A percentile compares a stretch with the other conserved stretches of the same genome.
Evolutionary conservation across 2,329 filamentous ascomycete genomes (phyloP).

Genomic region (Purpureocillium lavendulum): DNA sequence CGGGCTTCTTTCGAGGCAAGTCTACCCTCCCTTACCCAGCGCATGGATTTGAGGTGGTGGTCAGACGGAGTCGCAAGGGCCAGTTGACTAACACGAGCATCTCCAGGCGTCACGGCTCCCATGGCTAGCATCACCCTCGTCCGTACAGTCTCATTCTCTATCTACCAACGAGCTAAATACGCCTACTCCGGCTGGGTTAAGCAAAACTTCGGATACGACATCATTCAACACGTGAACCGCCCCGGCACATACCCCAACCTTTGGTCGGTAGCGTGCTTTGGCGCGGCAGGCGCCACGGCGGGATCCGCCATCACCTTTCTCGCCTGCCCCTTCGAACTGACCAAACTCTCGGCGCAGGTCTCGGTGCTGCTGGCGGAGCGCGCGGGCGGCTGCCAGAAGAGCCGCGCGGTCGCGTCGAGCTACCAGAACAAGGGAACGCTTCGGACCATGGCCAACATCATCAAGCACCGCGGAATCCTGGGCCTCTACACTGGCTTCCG

Average conservation of each 20-base stretch:
- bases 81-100: too few species aligned
- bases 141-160: constrained; percentile 69
- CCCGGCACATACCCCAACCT: constrained; percentile 63
- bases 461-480: constrained; percentile 62
- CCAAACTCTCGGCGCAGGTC: constrained; percentile 81
- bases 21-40: neutral
- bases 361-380: constrained; percentile 63
- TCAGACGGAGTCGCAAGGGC: too few species aligned
- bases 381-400: constrained; percentile 29
- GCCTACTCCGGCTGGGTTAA: constrained; percentile 63
- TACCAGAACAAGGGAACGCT: constrained; percentile 74
- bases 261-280: constrained; percentile 68
- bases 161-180: constrained; percentile 73
- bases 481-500: constrained; percentile 77
- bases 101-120: constrained; percentile 65
- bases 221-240: constrained; percentile 63
- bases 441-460: constrained; percentile 67
- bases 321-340: constrained; percentile 81
- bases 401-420: constrained; percentile 54
- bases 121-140: constrained; percentile 71
- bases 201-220: constrained; percentile 57
- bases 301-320: constrained; percentile 73
- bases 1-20: constrained; percentile 75
- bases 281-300: constrained; percentile 67
- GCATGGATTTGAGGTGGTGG: neutral